Base-by-base conservation (phyloP, 805 yeast species). In the Ogataea angusta region DNA sequence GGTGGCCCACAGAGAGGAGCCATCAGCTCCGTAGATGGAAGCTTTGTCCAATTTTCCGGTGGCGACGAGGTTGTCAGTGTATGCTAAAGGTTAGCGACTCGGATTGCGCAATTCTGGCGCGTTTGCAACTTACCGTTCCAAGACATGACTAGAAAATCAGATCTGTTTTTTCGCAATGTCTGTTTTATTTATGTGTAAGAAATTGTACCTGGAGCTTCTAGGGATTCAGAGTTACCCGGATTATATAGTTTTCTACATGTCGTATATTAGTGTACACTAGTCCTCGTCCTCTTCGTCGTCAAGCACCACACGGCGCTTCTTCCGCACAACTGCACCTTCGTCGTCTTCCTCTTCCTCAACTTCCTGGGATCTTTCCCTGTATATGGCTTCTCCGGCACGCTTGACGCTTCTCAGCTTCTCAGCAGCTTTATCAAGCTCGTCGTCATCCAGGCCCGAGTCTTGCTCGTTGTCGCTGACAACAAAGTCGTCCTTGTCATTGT, bases 1-100 rank as follows among this genome's bases (percentile, higher is more conserved):
- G 52, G 81, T 78, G 16, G 98, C 98, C 99, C 99, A 93, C 38
- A 80, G 76, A 15, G 95, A 76, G 64, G 90, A 96, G 33, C 99
- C 99, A 10, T 95, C 96, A 52, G 85, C 83, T 8, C 97, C 90
- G 67, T 85, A 90, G 52, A 93, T 79, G 30, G 95, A 93, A 24
- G 98, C 96, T 64, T 80, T 80, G 69, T 91, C 97, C 51, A 93
- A 73, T 64, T 86, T 87, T 48, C 88, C 87, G 37, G 97, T 85
- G 42, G 82, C 85, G 52, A 85, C 69, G 53, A 93, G 80, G 69
- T 89, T 91, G 64, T 93, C 98, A 40, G 96, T 89, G 76, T 93
- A 93, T 46, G 97, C 97, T 89, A 42, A 22, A 14, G 17, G 46
- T 42, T 42, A 47, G 51, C 22, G 16, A 14, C 7, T 5, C n/a